Evolutionary conservation across 371 early-diverging fungal genomes (phyloP).

Genomic region (Haplosporangium sp.): DNA sequence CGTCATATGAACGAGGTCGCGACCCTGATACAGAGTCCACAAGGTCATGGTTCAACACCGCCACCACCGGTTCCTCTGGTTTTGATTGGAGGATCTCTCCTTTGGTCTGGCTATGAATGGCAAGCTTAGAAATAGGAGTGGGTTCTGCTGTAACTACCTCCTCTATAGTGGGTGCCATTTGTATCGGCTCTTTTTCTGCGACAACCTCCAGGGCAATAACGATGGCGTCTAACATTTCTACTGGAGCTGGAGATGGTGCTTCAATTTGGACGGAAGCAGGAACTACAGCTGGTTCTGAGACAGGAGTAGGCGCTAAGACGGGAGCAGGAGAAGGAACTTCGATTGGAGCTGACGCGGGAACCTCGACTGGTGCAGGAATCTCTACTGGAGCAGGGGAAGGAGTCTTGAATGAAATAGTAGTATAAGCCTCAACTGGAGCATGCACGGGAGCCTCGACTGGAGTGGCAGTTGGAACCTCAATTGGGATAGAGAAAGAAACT

Average conservation of each 20-base stretch:
- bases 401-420: too few relatives aligned
- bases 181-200: too few relatives aligned
- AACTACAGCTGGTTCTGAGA: neutral
- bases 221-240: neutral
- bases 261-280: neutral
- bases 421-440: too few relatives aligned
- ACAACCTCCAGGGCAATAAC: too few relatives aligned
- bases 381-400: neutral
- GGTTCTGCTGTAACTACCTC: neutral
- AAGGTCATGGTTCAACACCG: too few relatives aligned
- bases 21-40: neutral
- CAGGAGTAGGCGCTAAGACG: neutral
- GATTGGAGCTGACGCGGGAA: neutral
- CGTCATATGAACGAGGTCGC: neutral
- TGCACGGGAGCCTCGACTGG: too few relatives aligned
- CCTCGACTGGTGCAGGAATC: neutral
- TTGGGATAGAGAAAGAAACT: too few relatives aligned
- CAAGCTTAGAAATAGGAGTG: neutral
- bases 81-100: constrained; percentile 28
- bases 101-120: constrained; percentile 11
- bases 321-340: neutral
- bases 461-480: too few relatives aligned
- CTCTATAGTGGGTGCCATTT: neutral
- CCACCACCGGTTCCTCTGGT: constrained; percentile 14
- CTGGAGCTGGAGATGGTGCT: neutral